Percentiles rank a stretch among this genome's conserved stretches.
Conservation (phyloP, 202 grass and related monocot species). For the Thinopyrum obtusiflorum region DNA sequence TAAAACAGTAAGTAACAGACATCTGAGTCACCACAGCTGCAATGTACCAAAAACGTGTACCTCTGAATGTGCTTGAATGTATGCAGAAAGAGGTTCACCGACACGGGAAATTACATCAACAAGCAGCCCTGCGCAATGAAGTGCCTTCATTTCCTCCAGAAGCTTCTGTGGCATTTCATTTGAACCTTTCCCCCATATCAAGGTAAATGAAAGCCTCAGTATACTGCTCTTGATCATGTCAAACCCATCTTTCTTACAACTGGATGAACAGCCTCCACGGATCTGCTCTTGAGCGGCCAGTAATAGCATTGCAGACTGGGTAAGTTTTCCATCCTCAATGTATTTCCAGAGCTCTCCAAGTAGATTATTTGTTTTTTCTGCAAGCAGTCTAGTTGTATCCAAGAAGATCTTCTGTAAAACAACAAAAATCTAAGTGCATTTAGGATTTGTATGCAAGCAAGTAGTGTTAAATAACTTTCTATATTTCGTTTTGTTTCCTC, state of each 20-base stretch:
- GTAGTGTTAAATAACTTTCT: neutral
- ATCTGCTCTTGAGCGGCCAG: slow-evolving; percentile 29
- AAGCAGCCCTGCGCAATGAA: slow-evolving; percentile 2
- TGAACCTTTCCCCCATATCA: slow-evolving; percentile 3
- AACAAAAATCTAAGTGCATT: neutral
- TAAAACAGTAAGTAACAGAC: neutral
- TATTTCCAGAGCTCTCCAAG: slow-evolving; percentile 14
- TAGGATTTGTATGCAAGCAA: neutral
- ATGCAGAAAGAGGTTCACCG: slow-evolving; percentile 2
- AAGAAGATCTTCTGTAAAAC: slow-evolving; percentile 19
- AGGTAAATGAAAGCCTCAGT: neutral
- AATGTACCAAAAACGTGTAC: slow-evolving; percentile 1
- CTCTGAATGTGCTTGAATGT: slow-evolving; percentile 34
- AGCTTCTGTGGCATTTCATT: neutral
- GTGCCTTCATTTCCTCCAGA: slow-evolving; percentile 6
- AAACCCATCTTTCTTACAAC: slow-evolving; percentile 13
- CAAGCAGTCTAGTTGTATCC: slow-evolving; percentile 34
- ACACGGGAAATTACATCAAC: slow-evolving; percentile 19
- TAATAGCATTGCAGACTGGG: slow-evolving; percentile 8
- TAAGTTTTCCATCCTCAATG: slow-evolving; percentile 22
- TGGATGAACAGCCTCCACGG: neutral
- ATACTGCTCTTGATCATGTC: neutral
- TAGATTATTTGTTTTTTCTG: slow-evolving; percentile 20
- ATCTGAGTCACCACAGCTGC: neutral
- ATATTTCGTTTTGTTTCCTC: neutral